These are phyloP conservation scores for Tetrahymena borealis DNA, from an alignment of 73 alveolate species.

Conservation along the genomic window DNA sequence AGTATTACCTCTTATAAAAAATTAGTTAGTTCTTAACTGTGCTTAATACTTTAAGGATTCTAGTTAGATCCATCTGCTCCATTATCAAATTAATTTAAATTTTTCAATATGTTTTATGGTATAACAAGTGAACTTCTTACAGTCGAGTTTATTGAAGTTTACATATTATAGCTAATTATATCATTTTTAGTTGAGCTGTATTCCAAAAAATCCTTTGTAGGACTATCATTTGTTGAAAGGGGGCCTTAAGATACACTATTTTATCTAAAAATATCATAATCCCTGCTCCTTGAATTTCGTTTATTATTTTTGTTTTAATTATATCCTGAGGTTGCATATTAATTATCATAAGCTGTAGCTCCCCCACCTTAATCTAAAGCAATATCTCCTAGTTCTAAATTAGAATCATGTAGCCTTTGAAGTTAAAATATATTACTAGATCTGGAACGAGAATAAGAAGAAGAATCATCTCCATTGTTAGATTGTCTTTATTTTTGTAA, in stretches of 20 bases:
- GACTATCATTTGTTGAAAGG: background rate
- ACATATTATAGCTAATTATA: background rate
- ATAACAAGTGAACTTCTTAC: background rate
- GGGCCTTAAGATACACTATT: background rate
- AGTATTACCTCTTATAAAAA: background rate
- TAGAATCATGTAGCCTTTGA: background rate
- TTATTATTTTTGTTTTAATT: background rate
- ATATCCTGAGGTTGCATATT: no score
- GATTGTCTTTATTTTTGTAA: background rate
- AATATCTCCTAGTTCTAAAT: background rate
- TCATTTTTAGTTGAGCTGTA: background rate
- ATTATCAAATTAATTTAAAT: background rate
- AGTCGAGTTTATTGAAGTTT: background rate
- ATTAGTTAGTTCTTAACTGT: background rate
- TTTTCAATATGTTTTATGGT: background rate
- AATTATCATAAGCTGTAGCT: background rate
- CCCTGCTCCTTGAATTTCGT: background rate
- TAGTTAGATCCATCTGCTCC: background rate
- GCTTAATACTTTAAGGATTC: background rate
- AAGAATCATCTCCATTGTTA: background rate
- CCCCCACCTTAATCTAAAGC: slow-evolving; percentile 3
- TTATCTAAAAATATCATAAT: background rate
- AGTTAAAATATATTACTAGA: background rate
- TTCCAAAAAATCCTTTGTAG: background rate
- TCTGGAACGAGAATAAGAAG: background rate